Base-by-base conservation (phyloP, 2,329 filamentous ascomycete genomes). In the Neocucurbitaria cava region DNA sequence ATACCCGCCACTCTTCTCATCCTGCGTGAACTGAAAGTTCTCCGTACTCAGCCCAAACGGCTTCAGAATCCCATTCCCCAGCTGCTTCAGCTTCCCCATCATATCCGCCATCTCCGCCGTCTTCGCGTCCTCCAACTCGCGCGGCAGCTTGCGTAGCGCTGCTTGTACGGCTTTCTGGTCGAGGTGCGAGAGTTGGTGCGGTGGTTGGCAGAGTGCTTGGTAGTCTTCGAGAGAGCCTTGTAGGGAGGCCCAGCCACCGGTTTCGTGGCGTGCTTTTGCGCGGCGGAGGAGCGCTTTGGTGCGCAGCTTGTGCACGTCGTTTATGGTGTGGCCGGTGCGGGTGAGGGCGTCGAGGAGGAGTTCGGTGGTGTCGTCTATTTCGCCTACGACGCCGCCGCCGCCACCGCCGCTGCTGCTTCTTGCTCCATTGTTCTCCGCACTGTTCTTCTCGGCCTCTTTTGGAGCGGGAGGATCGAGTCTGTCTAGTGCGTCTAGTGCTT, bases 11-110 rank as follows among this genome's bases (percentile, higher is more conserved):
- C 88, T 90, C 59, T 89, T 89, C 67, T 94, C 90, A 70, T 97
- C 94, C 76, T 97, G 91, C 24, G 89, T 87, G 83, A 98, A 96
- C 60, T 96, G 87, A 72, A 99, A 98, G 74, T 96, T 96, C 41
- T 96, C 89, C 10, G 95, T 98, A 54, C 90, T 96, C 64, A 99
- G 77, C 1, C 95, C 95, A 79, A 98, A 98, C 0, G 94, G 94
- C 72, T 90, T 96, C 46, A 99, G 75, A 15, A 99, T 86, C 1
- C 92, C 92, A 72, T 99, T 96, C 0, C 95, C 95, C 56, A 99
- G 79, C 77, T 90, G 87, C 73, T 96, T 97, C 66, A 99, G 78
- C 79, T 98, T 97, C 17, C 89, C 91, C 92, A 96, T 96, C 92
- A 98, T 97, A 78, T 99, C 94, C 2, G 85, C 88, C 85, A 95